These are phyloP conservation scores for Colletotrichum lupini DNA, from an alignment of 2,329 filamentous ascomycete genomes.

Conservation along the genomic window DNA sequence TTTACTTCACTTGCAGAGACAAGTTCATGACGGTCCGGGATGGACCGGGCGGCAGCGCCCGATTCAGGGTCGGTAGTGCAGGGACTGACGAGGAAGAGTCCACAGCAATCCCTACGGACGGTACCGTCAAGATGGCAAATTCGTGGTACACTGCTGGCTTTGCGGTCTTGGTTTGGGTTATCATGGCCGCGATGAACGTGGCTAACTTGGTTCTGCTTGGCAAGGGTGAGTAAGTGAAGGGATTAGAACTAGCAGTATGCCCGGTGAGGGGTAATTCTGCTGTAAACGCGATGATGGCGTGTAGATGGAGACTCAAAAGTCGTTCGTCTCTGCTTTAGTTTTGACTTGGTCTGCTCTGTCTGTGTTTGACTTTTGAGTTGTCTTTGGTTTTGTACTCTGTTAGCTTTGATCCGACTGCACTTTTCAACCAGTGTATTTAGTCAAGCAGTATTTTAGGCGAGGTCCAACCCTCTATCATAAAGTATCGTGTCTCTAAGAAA, in stretches of 20 bases:
- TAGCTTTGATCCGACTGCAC: neutral
- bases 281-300: neutral
- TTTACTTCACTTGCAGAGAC: slow-evolving; percentile 85
- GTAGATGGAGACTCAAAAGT: neutral
- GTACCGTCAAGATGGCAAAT: slow-evolving; percentile 74
- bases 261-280: slow-evolving; percentile 28
- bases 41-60: slow-evolving; percentile 46
- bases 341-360: neutral
- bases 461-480: neutral
- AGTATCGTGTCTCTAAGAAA: neutral
- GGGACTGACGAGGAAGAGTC: slow-evolving; percentile 41
- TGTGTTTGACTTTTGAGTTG: neutral
- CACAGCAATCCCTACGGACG: slow-evolving; percentile 28
- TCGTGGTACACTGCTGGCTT: slow-evolving; percentile 71
- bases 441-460: neutral
- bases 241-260: neutral
- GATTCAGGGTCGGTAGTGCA: slow-evolving; percentile 39
- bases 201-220: slow-evolving; percentile 76
- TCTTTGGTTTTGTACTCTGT: neutral
- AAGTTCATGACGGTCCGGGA: slow-evolving; percentile 80
- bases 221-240: slow-evolving; percentile 1
- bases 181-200: slow-evolving; percentile 84
- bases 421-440: neutral
- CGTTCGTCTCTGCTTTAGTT: neutral
- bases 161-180: slow-evolving; percentile 72